Evolutionary conservation across 2,329 filamentous ascomycete species (phyloP).

Genomic region (Fusarium bulbicola): DNA sequence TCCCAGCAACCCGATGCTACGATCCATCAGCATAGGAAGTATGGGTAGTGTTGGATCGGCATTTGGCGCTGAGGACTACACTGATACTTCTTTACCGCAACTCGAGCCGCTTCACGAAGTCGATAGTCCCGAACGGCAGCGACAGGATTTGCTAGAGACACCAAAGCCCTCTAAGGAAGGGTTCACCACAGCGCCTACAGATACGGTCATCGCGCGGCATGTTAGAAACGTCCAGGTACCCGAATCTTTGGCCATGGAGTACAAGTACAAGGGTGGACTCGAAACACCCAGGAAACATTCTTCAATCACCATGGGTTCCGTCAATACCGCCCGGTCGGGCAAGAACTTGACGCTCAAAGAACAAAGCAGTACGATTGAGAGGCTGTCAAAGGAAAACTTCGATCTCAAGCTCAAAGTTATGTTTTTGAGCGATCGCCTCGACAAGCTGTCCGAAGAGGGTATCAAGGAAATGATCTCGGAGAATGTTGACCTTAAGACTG

Average conservation of each 20-base stretch:
- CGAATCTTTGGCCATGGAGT: conserved; percentile 86
- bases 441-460: conserved; percentile 93
- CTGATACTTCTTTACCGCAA: conserved; percentile 56
- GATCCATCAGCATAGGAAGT: conserved; percentile 88
- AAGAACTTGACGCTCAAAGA: conserved; percentile 91
- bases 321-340: conserved; percentile 63
- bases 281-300: conserved; percentile 65
- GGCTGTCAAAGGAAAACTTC: conserved; percentile 97
- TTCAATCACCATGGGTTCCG: conserved; percentile 57
- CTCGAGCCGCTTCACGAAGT: conserved; percentile 62
- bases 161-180: conserved; percentile 70
- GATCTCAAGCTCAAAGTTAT: conserved; percentile 97
- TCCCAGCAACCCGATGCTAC: conserved; percentile 67
- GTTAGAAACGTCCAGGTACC: conserved; percentile 91
- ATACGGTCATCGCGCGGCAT: conserved; percentile 88
- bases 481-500: conserved; percentile 94
- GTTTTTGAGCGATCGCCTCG: conserved; percentile 92
- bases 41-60: conserved; percentile 86
- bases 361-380: conserved; percentile 96
- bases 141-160: conserved; percentile 68
- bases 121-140: conserved; percentile 52
- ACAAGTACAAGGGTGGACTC: conserved; percentile 77
- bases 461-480: conserved; percentile 98
- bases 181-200: conserved; percentile 72
- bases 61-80: conserved; percentile 66